phyloP scores from a whole-genome alignment of 2,329 filamentous ascomycete species.

The Aspergillus novoparasiticus region DNA sequence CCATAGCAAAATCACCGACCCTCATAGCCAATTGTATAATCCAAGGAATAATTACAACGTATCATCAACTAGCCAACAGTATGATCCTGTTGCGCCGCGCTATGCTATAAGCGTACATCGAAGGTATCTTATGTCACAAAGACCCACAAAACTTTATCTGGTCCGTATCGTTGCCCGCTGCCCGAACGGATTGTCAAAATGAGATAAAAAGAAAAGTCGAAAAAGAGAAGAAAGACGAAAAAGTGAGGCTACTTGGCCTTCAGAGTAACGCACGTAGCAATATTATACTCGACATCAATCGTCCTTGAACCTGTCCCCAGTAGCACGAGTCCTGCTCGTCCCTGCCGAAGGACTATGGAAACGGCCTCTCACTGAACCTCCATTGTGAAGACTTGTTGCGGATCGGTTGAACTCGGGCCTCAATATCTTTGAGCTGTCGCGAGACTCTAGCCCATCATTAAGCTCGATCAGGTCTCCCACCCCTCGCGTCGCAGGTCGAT shows the following conservation, averaged over 20 bases:
- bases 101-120: slow-evolving; percentile 20
- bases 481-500: slow-evolving; percentile 30
- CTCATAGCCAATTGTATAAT: slow-evolving; percentile 5
- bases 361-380: slow-evolving; percentile 29
- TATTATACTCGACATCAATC: slow-evolving; percentile 24
- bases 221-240: neutral
- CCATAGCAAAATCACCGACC: slow-evolving; percentile 5
- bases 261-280: neutral
- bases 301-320: slow-evolving; percentile 31
- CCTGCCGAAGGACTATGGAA: slow-evolving; percentile 28
- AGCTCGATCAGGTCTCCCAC: slow-evolving; percentile 49
- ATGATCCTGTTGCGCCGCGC: slow-evolving; percentile 19
- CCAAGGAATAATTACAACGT: slow-evolving; percentile 12
- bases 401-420: slow-evolving; percentile 22
- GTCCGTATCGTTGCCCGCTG: slow-evolving; percentile 2
- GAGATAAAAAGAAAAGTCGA: slow-evolving; percentile 3
- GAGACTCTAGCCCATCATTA: slow-evolving; percentile 40
- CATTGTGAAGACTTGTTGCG: slow-evolving; percentile 18
- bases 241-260: neutral
- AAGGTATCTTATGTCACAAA: slow-evolving; percentile 12
- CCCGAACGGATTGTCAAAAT: slow-evolving; percentile 10
- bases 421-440: slow-evolving; percentile 22
- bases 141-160: neutral
- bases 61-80: slow-evolving; percentile 13
- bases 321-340: slow-evolving; percentile 40